These are phyloP conservation scores for Suillus bovinus DNA, from an alignment of 768 basidiomycete species.

Conservation along the genomic window DNA sequence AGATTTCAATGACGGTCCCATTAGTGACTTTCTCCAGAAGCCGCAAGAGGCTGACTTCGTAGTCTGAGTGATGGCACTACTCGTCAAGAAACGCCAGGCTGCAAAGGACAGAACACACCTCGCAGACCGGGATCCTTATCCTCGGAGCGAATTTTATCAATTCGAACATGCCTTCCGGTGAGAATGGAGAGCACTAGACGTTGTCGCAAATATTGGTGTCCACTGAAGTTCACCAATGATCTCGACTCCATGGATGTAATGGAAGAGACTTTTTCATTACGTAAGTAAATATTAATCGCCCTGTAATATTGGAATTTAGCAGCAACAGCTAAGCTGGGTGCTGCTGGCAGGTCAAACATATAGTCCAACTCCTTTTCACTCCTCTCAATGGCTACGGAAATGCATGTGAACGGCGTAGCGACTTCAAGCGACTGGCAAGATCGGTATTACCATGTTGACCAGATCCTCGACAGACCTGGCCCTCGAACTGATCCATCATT, in stretches of 20 bases:
- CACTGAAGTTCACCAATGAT: conserved; percentile 61
- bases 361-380: not conserved
- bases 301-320: too few relatives aligned
- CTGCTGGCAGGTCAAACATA: not conserved
- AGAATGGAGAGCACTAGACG: conserved; percentile 88
- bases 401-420: conserved; percentile 37
- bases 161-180: conserved; percentile 80
- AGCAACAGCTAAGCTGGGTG: too few relatives aligned
- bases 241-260: conserved; percentile 40
- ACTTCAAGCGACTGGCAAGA: conserved; percentile 49
- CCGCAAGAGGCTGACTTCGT: conserved; percentile 87
- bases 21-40: conserved; percentile 90
- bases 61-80: conserved; percentile 53
- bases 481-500: conserved; percentile 88
- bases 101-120: conserved; percentile 46
- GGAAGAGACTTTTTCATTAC: conserved; percentile 19
- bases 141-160: conserved; percentile 85
- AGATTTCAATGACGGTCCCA: conserved; percentile 94
- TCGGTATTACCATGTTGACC: conserved; percentile 83
- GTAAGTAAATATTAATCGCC: conserved; percentile 15
- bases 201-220: conserved; percentile 81
- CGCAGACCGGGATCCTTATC: conserved; percentile 95
- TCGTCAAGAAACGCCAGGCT: conserved; percentile 5
- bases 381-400: conserved; percentile 25
- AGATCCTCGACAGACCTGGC: conserved; percentile 82